Evolutionary conservation across 768 basidiomycete genomes (phyloP).

Genomic region (Imleria badia): DNA sequence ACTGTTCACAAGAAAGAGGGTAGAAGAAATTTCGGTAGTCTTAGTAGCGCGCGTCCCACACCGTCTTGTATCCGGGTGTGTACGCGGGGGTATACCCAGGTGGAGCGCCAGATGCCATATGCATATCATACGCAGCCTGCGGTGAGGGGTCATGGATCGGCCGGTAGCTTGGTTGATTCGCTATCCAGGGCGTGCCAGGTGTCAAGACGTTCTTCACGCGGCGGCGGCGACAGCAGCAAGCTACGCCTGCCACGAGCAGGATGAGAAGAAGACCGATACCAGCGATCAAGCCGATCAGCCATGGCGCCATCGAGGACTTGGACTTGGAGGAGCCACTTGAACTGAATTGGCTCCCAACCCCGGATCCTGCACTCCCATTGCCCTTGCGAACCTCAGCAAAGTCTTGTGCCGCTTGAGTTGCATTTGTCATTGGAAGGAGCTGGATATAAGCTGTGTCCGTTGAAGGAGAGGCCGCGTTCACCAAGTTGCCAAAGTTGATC

Average conservation of each 20-base stretch:
- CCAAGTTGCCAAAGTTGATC: slow-evolving; percentile 65
- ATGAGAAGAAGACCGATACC: slow-evolving; percentile 6
- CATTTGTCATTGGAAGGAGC: slow-evolving; percentile 54
- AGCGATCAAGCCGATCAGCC: slow-evolving; percentile 19
- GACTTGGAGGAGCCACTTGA: slow-evolving; percentile 34
- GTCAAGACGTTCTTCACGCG: slow-evolving; percentile 5
- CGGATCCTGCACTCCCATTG: neutral
- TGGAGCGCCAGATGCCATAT: slow-evolving; percentile 15
- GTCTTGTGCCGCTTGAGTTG: slow-evolving; percentile 35
- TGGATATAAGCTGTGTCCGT: slow-evolving; percentile 58
- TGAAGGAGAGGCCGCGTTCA: slow-evolving; percentile 39
- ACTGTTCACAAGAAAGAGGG: neutral
- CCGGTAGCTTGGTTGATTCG: slow-evolving; percentile 14
- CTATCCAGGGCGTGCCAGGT: slow-evolving; percentile 6
- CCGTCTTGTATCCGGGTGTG: slow-evolving; percentile 23
- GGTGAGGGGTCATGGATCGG: slow-evolving; percentile 28
- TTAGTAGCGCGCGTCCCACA: slow-evolving; percentile 26
- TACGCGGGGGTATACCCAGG: slow-evolving; percentile 14
- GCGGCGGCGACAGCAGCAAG: slow-evolving; percentile 12
- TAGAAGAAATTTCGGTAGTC: neutral
- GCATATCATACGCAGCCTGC: slow-evolving; percentile 29
- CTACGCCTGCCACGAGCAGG: neutral
- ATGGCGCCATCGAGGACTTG: neutral
- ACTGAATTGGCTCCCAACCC: slow-evolving; percentile 41
- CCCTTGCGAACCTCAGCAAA: slow-evolving; percentile 13